These are phyloP conservation scores for Thelonectria discophora DNA, from an alignment of 2,329 filamentous ascomycete species.

Conservation along the genomic window DNA sequence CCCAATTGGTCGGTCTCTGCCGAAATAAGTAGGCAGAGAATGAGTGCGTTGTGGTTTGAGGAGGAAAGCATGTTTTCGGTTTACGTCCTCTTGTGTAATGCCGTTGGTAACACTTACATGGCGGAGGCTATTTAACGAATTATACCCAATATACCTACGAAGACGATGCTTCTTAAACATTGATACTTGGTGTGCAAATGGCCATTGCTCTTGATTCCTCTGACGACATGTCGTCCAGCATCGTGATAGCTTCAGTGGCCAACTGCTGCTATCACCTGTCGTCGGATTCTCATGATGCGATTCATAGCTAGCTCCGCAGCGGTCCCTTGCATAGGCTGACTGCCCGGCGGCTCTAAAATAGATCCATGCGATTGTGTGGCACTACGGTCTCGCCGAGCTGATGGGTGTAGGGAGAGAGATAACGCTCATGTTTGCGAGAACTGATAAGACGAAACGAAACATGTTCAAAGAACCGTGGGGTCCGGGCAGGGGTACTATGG, in stretches of 20 bases:
- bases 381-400: conserved; percentile 18
- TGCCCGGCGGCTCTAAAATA: not conserved
- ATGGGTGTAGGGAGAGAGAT: conserved; percentile 13
- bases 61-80: conserved; percentile 1
- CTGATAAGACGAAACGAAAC: conserved; percentile 15
- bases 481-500: not conserved
- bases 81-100: not conserved
- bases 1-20: conserved; percentile 35
- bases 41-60: not conserved
- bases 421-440: not conserved
- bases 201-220: not conserved
- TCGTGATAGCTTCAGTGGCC: not conserved
- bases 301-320: not conserved
- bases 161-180: conserved; percentile 25
- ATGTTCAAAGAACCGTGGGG: not conserved
- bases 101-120: conserved; percentile 1
- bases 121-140: conserved; percentile 27
- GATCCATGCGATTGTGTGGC: conserved; percentile 2
- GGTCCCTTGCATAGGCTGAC: not conserved
- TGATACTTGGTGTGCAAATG: too few species aligned
- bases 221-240: not conserved
- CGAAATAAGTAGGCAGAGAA: conserved; percentile 18
- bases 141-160: conserved; percentile 38
- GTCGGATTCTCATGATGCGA: not conserved
- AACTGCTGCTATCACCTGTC: not conserved